Conservation (phyloP, 768 basidiomycete species). For the Leucocoprinus birnbaumii region DNA sequence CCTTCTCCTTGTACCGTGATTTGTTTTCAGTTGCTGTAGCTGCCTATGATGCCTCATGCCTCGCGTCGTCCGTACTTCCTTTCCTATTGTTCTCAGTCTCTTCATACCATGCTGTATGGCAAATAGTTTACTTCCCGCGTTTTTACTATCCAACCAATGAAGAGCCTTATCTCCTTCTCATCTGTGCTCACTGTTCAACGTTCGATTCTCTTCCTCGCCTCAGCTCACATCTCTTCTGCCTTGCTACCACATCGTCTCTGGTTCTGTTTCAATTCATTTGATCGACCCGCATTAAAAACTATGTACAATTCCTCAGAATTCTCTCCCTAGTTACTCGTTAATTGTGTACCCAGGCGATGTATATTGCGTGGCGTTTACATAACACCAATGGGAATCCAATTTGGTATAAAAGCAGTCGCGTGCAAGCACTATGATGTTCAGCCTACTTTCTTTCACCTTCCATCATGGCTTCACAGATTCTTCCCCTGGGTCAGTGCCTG, state of each 20-base stretch:
- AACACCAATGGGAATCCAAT: background rate
- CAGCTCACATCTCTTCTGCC: constrained; percentile 14
- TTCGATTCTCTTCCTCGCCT: background rate
- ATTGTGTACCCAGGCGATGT: background rate
- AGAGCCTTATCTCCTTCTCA: constrained; percentile 2
- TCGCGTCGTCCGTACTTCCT: constrained; percentile 5
- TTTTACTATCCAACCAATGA: background rate
- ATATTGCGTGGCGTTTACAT: constrained; percentile 10
- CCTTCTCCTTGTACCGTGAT: constrained; percentile 3
- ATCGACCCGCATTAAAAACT: too few relatives aligned
- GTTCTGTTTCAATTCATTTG: too few relatives aligned
- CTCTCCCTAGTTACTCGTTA: background rate
- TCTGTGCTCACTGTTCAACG: background rate
- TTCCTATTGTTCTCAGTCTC: background rate
- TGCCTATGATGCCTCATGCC: constrained; percentile 7
- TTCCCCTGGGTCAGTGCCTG: constrained; percentile 69
- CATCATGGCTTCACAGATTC: constrained; percentile 87
- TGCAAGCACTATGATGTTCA: background rate
- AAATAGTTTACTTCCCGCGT: constrained; percentile 9
- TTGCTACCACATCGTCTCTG: background rate
- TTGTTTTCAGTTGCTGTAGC: constrained; percentile 14
- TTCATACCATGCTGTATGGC: background rate
- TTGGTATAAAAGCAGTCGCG: too few relatives aligned
- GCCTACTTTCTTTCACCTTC: background rate
- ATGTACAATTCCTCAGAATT: constrained; percentile 10